These are phyloP conservation scores for Corynascus novoguineensis DNA, from an alignment of 495 filamentous ascomycete species.

Conservation along the genomic window DNA sequence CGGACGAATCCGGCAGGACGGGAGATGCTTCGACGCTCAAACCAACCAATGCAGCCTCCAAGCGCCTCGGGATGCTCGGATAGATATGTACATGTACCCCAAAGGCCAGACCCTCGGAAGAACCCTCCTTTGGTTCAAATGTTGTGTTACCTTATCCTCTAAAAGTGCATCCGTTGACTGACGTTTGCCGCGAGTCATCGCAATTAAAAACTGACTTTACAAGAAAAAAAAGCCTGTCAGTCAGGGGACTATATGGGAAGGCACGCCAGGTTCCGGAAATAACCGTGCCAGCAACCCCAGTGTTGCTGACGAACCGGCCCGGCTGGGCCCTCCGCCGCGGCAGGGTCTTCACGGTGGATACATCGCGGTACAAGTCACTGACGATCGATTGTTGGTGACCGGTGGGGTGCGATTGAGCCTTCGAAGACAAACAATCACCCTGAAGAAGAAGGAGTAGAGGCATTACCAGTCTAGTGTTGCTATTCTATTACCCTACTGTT, in stretches of 20 bases:
- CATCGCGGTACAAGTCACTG: no score
- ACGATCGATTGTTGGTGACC: no score
- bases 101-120: neutral
- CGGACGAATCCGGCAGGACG: neutral
- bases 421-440: no score
- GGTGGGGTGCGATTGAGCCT: no score
- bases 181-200: slow-evolving; percentile 7
- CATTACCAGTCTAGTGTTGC: no score
- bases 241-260: slow-evolving; percentile 9
- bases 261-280: slow-evolving; percentile 12
- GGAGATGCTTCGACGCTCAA: neutral
- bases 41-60: neutral
- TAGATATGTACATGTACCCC: no score
- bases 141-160: neutral
- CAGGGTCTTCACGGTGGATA: neutral
- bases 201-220: neutral
- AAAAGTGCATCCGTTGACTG: neutral
- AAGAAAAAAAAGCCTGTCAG: slow-evolving; percentile 11
- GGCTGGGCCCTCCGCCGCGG: neutral
- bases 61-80: neutral
- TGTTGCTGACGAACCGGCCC: slow-evolving; percentile 5
- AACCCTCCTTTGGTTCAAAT: slow-evolving; percentile 5
- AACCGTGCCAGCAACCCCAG: slow-evolving; percentile 5
- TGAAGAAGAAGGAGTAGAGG: no score
- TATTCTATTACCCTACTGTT: no score